Percentiles rank a stretch among this genome's conserved stretches.
Conservation (phyloP, 2,329 filamentous ascomycete species). For the Ceratocystis variospora region DNA sequence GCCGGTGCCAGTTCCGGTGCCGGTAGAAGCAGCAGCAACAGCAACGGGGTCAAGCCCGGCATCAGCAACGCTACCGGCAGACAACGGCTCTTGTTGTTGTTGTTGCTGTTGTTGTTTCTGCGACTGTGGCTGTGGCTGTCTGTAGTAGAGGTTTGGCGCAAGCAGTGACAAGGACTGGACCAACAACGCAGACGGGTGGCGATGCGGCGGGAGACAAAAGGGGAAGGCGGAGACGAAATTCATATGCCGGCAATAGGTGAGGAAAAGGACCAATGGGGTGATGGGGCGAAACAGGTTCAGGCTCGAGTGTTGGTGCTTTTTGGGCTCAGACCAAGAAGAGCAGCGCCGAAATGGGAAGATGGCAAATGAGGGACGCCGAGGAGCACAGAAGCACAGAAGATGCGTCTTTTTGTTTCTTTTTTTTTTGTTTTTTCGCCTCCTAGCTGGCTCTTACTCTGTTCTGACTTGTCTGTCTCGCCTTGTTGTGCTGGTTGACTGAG, state of each 20-base stretch:
- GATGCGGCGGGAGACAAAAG: background rate
- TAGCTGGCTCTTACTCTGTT: too few species aligned
- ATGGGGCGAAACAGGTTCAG: background rate
- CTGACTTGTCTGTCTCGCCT: background rate
- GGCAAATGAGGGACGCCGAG: background rate
- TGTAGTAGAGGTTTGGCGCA: background rate
- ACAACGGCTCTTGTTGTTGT: background rate
- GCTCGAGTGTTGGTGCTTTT: background rate
- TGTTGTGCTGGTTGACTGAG: background rate
- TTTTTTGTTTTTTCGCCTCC: background rate
- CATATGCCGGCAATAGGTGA: slow-evolving; percentile 3
- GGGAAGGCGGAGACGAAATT: slow-evolving; percentile 2
- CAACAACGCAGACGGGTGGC: background rate
- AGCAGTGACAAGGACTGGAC: background rate
- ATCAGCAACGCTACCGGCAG: background rate
- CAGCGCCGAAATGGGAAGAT: background rate
- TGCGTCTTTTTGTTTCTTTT: background rate
- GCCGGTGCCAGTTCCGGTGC: background rate
- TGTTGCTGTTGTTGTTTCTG: background rate
- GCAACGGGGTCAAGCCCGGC: background rate
- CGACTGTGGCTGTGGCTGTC: background rate
- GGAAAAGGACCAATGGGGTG: background rate
- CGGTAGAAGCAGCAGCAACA: background rate
- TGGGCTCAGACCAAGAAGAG: background rate
- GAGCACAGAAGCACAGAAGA: background rate